Evolutionary conservation across 495 filamentous ascomycete species (phyloP), one percentile per base, ranked within the genome.

Genomic region (Penicilliopsis zonata): DNA sequence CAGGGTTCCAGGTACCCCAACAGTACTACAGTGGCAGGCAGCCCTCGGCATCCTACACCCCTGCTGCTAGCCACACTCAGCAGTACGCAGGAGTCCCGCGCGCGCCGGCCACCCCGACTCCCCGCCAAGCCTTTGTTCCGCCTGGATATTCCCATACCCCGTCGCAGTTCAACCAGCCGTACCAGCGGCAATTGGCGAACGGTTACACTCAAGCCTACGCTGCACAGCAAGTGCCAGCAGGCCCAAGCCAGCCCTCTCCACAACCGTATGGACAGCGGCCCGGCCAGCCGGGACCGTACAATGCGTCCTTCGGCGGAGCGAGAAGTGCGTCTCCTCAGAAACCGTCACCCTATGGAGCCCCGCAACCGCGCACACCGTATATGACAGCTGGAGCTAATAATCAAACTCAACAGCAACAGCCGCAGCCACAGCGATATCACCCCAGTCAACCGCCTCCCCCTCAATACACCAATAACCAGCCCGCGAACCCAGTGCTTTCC

Each of bases 101-200:
- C 28, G 57, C 61, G 20, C 57, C 65, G 5, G 45, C 59, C 12
- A 69, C 67, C 19, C 57, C 60, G 13, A 42, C 51, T 15, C 65
- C 66, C 33, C 57, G 63, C 10, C 53, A 63, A 12, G 47, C 36
- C 25, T 56, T 40, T 34, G 38, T 36, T 32, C 51, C 52, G 24
- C 59, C 49, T 9, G 66, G 46, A n/a, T 67, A 60, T 34, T 40
- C 56, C 5, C 63, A 65, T 28, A 32, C 28, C 8, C 50, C 42
- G 4, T 43, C 57, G 13, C 63, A 64, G 30, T 61, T 50, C 36
- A 53, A 43, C 31, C 61, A 61, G n/a, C 54, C 58, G 19, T 59
- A 59, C 34, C 55, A 55, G 33, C 53, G 62, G 10, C 49, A 58
- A 5, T 43, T 44, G 15, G 48, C 52, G 15, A 69, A 69, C 25